A percentile compares a stretch with the other conserved stretches of the same genome.
phyloP scores from a whole-genome alignment of 176 grass and related monocot genomes.

The Metroxylon sagu region DNA sequence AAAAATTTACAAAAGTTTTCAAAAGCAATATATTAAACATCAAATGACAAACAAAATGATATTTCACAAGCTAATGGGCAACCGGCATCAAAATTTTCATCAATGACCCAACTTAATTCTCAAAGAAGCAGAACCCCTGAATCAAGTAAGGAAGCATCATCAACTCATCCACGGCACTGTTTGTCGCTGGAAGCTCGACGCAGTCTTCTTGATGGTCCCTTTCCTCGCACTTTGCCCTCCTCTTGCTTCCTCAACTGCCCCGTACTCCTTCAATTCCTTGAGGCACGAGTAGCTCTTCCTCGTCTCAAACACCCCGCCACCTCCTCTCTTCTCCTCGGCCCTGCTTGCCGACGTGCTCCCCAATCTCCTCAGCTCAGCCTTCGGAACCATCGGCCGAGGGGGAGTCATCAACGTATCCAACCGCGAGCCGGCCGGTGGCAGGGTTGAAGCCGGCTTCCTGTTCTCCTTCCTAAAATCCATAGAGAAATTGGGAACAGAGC shows the following conservation, averaged over 20 bases:
- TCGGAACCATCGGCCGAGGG: neutral
- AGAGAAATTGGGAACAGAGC: conserved; percentile 9
- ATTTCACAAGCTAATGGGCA: too few relatives aligned
- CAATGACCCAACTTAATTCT: too few relatives aligned
- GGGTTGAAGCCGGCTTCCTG: conserved; percentile 2
- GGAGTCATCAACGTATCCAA: neutral
- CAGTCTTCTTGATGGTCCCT: neutral
- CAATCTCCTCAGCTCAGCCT: neutral
- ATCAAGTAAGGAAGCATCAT: too few relatives aligned
- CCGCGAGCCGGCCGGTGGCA: neutral
- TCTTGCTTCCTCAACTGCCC: neutral
- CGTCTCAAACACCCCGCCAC: neutral
- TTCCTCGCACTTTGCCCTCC: neutral
- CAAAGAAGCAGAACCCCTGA: neutral
- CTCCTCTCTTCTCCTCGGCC: neutral
- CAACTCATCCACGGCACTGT: neutral
- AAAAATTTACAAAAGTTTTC: too few relatives aligned
- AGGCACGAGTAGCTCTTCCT: conserved; percentile 18
- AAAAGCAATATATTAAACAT: too few relatives aligned
- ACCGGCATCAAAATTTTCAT: too few relatives aligned
- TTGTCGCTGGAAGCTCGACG: neutral
- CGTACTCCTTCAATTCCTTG: conserved; percentile 9
- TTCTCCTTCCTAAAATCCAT: conserved; percentile 7
- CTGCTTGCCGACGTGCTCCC: neutral
- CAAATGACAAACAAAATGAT: too few relatives aligned